Base-by-base conservation (phyloP, 2,329 filamentous ascomycete genomes). In the Parastagonospora nodorum region DNA sequence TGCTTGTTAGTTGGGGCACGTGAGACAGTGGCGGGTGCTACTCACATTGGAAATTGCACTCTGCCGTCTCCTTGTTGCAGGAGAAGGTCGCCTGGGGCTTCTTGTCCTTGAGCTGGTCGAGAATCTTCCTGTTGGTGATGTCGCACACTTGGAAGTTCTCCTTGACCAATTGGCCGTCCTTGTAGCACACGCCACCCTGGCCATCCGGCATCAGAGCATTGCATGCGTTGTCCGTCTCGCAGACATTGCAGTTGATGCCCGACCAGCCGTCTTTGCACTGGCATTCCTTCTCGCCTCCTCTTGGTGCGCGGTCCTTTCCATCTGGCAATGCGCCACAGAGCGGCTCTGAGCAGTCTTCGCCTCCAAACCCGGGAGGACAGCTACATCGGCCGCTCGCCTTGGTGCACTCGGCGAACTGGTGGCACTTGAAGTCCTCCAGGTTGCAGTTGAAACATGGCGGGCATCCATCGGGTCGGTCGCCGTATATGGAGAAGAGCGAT, bases 91-190 rank as follows among this genome's bases (percentile, higher is more conserved):
- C 94, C 74, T 99, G 89, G 0, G 94, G 92, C 51, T 90, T 88
- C 75, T 92, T 85, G 38, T 88, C 87, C 64, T 92, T 89, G 42
- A 99, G 82, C 68, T 93, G 86, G 55, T 92, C 86, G 48, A 93
- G 80, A 67, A 99, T 99, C 79, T 96, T 94, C 74, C 86, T 84
- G 78, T 99, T 99, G 48, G 92, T 97, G 60, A 99, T 94, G 74
- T 95, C 90, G 77, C 94, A 99, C 78, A 96, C 94, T 76, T 99
- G 95, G 77, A 92, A 93, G 78, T 97, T 99, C 75, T 95, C 86
- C 64, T 94, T 92, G 57, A 97, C 88, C 9, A 95, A 88, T 61
- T 96, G 85, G 39, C 93, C 93, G 61, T 93, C 88, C 67, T 90
- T 88, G 72, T 97, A 97, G 77, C 94, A 99, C 9, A 96, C 87